Evolutionary conservation across 2,329 filamentous ascomycete genomes (phyloP).

Genomic region (Sordariomycetes sp.): DNA sequence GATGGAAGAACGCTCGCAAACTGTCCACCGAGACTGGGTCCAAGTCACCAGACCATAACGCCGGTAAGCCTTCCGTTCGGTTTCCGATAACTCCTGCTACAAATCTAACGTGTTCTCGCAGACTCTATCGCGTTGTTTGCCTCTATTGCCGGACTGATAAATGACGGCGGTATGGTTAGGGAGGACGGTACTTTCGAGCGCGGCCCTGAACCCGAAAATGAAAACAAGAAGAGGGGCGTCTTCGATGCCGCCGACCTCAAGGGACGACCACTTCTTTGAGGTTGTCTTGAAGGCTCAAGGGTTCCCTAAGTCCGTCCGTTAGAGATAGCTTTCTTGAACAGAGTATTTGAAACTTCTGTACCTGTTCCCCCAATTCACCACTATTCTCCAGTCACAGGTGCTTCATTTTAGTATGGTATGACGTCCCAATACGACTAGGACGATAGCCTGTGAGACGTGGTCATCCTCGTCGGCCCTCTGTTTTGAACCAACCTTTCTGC

Average conservation of each 20-base stretch:
- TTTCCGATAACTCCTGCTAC: background rate
- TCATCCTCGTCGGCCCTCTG: background rate
- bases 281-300: background rate
- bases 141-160: background rate
- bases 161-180: background rate
- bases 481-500: background rate
- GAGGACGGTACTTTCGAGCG: background rate
- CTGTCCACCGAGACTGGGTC: background rate
- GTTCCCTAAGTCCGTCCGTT: background rate
- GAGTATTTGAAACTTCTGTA: background rate
- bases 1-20: constrained; percentile 1
- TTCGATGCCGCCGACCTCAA: background rate
- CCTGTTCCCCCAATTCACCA: background rate
- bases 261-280: background rate
- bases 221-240: background rate
- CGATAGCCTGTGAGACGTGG: background rate
- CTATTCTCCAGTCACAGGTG: no score
- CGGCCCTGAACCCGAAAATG: background rate
- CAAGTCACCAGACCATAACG: background rate
- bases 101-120: background rate
- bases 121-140: background rate
- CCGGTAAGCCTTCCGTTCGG: background rate
- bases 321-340: constrained; percentile 1
- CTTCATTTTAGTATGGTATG: background rate
- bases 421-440: background rate